Conservation (phyloP, 2,329 filamentous ascomycete species). For the Verticillium nonalfalfae region DNA sequence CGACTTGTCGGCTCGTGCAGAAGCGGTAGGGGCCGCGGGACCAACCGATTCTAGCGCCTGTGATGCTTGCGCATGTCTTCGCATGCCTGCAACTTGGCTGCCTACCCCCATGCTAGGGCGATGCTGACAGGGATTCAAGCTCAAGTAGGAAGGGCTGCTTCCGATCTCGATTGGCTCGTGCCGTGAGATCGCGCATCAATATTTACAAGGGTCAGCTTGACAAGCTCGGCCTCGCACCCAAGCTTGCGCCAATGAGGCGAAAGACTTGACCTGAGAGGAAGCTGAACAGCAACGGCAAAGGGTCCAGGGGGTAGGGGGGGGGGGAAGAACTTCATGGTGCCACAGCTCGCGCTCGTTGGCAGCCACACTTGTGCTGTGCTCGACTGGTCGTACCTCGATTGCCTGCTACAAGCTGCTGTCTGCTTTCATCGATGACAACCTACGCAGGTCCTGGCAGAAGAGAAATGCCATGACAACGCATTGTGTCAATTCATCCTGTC, state of each 20-base stretch:
- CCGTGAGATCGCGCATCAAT: slow-evolving; percentile 21
- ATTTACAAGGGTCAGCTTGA: slow-evolving; percentile 15
- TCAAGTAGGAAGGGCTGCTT: slow-evolving; percentile 18
- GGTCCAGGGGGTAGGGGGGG: background rate
- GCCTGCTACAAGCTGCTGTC: background rate
- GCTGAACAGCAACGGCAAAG: background rate
- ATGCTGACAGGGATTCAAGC: slow-evolving; percentile 16
- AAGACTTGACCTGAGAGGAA: background rate
- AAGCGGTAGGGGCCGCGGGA: slow-evolving; percentile 37
- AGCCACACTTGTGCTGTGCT: background rate
- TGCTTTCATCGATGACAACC: background rate
- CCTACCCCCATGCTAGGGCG: background rate
- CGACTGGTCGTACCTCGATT: background rate
- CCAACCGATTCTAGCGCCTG: slow-evolving; percentile 34
- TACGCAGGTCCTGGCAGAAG: background rate
- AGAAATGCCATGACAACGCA: background rate
- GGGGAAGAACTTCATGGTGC: background rate
- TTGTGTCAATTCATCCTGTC: background rate
- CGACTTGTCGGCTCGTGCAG: slow-evolving; percentile 36
- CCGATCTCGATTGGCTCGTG: slow-evolving; percentile 33
- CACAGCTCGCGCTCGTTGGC: background rate
- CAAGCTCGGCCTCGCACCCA: slow-evolving; percentile 6
- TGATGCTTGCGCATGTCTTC: slow-evolving; percentile 8
- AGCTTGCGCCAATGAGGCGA: slow-evolving; percentile 12
- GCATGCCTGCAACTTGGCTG: too few species aligned